Percentiles rank a stretch among this genome's conserved stretches.
phyloP scores from a whole-genome alignment of 2,329 filamentous ascomycete genomes.

The Aspergillus felis region DNA sequence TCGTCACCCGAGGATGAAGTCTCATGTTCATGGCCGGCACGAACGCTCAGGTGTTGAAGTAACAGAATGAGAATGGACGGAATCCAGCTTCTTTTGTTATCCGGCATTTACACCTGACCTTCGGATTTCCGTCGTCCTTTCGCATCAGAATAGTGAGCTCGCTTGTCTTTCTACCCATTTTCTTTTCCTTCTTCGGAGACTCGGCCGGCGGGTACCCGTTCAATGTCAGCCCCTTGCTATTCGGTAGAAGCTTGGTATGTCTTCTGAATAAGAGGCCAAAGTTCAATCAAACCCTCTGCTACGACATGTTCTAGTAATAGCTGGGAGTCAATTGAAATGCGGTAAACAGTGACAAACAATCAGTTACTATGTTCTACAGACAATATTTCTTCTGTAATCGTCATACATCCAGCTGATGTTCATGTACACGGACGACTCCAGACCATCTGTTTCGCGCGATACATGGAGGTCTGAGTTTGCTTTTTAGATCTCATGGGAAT shows the following conservation, averaged over 20 bases:
- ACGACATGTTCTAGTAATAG: constrained; percentile 82
- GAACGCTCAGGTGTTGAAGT: not conserved
- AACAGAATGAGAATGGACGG: not conserved
- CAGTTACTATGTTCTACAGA: constrained; percentile 40
- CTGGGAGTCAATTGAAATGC: constrained; percentile 66
- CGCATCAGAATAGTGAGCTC: constrained; percentile 48
- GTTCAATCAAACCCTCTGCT: constrained; percentile 64
- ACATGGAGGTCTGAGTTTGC: constrained; percentile 63
- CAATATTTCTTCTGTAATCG: constrained; percentile 75
- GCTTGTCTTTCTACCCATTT: constrained; percentile 73
- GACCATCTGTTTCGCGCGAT: constrained; percentile 50
- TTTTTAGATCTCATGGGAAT: constrained; percentile 17
- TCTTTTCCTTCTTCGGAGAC: constrained; percentile 64
- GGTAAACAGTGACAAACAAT: not conserved
- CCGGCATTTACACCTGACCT: not conserved
- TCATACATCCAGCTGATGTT: constrained; percentile 68
- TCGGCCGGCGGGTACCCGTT: constrained; percentile 68
- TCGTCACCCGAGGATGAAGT: not conserved
- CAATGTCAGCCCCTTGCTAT: constrained; percentile 71
- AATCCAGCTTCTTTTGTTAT: not conserved
- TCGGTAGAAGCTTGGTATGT: constrained; percentile 67
- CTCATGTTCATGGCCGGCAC: no score
- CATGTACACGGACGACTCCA: constrained; percentile 74
- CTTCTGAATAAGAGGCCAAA: constrained; percentile 73
- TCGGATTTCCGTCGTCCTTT: not conserved